Evolutionary conservation across 2,329 filamentous ascomycete species (phyloP).

Genomic region (Arthrinium phaeospermum): DNA sequence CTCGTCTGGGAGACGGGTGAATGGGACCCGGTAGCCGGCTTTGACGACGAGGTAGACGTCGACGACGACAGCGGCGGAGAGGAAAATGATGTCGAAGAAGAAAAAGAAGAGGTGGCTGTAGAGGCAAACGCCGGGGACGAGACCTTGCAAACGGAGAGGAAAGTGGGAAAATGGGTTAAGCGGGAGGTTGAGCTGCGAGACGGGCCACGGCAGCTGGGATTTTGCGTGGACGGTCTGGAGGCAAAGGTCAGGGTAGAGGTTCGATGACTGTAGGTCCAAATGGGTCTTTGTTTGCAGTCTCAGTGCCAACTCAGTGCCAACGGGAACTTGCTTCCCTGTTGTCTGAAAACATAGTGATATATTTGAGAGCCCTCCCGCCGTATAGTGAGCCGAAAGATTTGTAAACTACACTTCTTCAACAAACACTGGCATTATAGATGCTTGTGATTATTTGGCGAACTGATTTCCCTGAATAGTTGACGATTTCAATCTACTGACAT

Average conservation of each 20-base stretch:
- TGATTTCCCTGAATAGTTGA: not conserved
- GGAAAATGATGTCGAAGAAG: slow-evolving; percentile 38
- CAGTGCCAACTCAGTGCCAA: not conserved
- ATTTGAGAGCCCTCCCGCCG: not conserved
- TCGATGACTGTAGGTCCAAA: not conserved
- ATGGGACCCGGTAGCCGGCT: slow-evolving; percentile 77
- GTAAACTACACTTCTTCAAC: not conserved
- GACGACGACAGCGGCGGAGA: slow-evolving; percentile 58
- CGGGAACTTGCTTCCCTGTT: not conserved
- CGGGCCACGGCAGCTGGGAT: slow-evolving; percentile 81
- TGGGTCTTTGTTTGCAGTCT: not conserved
- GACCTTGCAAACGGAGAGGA: slow-evolving; percentile 34
- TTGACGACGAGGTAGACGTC: slow-evolving; percentile 62
- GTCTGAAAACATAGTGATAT: not conserved
- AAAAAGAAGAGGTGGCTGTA: slow-evolving; percentile 27
- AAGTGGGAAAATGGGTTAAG: slow-evolving; percentile 69
- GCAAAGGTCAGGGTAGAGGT: slow-evolving; percentile 73
- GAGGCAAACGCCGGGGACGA: slow-evolving; percentile 22
- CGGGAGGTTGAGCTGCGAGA: slow-evolving; percentile 81
- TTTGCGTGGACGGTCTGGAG: slow-evolving; percentile 77
- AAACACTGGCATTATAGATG: not conserved
- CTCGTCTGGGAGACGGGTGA: slow-evolving; percentile 91
- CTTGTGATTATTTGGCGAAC: not conserved
- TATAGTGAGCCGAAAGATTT: not conserved
- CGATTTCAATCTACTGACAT: not conserved